phyloP scores from a whole-genome alignment of 1,284 basidiomycete genomes.

The Thecaphora thlaspeos region DNA sequence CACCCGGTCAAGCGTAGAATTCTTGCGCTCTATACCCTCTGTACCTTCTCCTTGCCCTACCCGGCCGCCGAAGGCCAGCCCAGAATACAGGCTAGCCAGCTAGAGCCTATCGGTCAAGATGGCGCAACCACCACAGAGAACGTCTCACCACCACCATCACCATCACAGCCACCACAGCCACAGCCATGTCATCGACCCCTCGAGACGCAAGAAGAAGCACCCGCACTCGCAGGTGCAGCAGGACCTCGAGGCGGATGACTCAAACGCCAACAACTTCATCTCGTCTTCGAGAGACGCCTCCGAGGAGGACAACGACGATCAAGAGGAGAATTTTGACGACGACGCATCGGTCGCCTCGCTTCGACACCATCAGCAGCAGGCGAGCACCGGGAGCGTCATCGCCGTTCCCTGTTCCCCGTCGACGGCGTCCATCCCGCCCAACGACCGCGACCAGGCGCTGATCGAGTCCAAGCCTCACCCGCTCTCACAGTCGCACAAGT shows the following conservation, averaged over 20 bases:
- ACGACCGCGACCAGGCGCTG: conserved; percentile 31
- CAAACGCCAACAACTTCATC: conserved; percentile 26
- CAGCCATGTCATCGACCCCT: conserved; percentile 34
- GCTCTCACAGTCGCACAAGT: conserved; percentile 4
- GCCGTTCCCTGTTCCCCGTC: conserved; percentile 29
- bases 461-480: conserved; percentile 31
- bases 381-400: conserved; percentile 16
- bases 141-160: conserved; percentile 17
- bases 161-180: conserved; percentile 34
- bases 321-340: conserved; percentile 37
- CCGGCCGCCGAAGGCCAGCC: too few species aligned
- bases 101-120: too few species aligned
- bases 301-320: conserved; percentile 43
- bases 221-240: conserved; percentile 34
- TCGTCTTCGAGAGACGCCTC: conserved; percentile 40
- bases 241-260: conserved; percentile 27
- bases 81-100: too few species aligned
- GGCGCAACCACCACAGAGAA: conserved; percentile 6
- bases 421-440: conserved; percentile 29
- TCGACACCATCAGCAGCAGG: conserved; percentile 21
- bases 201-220: conserved; percentile 39
- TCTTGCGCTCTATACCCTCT: too few species aligned
- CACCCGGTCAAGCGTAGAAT: too few species aligned
- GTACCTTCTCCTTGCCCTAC: too few species aligned
- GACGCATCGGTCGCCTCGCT: conserved; percentile 36